phyloP scores from a whole-genome alignment of 352 stramenopile species.

The Pythium guiyangense region DNA sequence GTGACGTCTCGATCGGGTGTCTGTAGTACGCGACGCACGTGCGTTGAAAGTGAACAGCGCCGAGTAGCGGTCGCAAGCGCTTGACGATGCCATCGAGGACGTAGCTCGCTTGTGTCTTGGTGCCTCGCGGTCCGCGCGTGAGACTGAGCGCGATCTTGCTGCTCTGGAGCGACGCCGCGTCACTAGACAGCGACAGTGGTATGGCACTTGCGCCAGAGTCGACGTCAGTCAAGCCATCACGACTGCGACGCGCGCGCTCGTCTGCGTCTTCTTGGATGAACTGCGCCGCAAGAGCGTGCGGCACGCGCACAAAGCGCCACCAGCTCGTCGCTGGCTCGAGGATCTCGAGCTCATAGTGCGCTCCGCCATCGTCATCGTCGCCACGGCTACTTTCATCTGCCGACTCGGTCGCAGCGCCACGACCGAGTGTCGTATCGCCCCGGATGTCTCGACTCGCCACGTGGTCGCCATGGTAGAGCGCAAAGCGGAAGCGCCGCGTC shows the following conservation, averaged over 20 bases:
- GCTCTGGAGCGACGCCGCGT: neutral
- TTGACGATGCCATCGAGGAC: neutral
- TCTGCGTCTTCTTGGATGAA: conserved; percentile 1
- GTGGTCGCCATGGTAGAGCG: conserved; percentile 25
- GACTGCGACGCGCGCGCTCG: neutral
- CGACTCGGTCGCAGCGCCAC: neutral
- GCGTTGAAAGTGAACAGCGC: neutral
- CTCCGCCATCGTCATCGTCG: conserved; percentile 5
- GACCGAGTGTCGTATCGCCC: conserved; percentile 16
- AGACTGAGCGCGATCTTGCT: conserved; percentile 1
- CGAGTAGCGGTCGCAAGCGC: neutral
- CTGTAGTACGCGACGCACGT: conserved; percentile 2
- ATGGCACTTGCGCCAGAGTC: neutral
- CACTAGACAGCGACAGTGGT: no score
- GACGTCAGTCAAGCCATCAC: neutral
- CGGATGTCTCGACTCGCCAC: neutral
- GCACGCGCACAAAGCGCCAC: conserved; percentile 2
- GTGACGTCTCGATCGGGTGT: conserved; percentile 24
- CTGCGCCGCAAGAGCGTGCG: neutral
- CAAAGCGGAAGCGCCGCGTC: conserved; percentile 20
- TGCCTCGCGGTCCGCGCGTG: neutral
- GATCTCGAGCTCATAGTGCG: conserved; percentile 17
- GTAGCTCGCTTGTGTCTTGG: neutral
- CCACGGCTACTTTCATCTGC: neutral
- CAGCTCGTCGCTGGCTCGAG: conserved; percentile 9